Conservation (phyloP, 2,329 filamentous ascomycete species). For the Pezicula rhizophila region DNA sequence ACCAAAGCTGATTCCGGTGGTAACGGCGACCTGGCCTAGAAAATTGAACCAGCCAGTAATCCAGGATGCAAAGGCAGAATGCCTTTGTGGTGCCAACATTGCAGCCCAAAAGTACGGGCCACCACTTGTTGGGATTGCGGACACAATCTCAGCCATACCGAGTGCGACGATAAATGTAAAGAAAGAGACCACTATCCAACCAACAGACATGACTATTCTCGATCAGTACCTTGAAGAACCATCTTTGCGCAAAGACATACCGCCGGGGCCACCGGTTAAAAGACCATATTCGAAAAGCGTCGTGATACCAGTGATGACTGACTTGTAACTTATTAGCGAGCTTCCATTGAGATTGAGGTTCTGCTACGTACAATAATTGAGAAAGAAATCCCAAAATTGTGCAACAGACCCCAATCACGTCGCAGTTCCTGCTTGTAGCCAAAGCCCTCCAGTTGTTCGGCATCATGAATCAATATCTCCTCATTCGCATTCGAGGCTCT, state of each 20-base stretch:
- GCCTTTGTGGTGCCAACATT: constrained; percentile 43
- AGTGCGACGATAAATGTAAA: constrained; percentile 49
- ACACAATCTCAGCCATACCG: constrained; percentile 54
- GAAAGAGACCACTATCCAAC: constrained; percentile 49
- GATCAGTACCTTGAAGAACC: constrained; percentile 7
- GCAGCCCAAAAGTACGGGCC: constrained; percentile 58
- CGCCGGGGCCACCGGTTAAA: constrained; percentile 47
- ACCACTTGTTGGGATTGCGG: constrained; percentile 51
- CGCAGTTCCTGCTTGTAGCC: constrained; percentile 55
- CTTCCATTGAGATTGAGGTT: neutral
- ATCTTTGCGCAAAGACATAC: constrained; percentile 32
- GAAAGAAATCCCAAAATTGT: constrained; percentile 58
- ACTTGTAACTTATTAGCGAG: constrained; percentile 29
- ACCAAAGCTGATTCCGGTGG: constrained; percentile 41
- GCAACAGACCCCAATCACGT: constrained; percentile 50
- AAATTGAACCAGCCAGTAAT: constrained; percentile 45
- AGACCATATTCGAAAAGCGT: constrained; percentile 53
- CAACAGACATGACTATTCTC: constrained; percentile 42
- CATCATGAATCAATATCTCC: constrained; percentile 31
- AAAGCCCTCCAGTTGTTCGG: constrained; percentile 45
- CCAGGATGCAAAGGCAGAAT: constrained; percentile 40
- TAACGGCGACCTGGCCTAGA: constrained; percentile 42
- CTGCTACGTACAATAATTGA: constrained; percentile 47
- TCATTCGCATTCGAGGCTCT: neutral
- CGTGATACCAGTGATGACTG: constrained; percentile 53